These are phyloP conservation scores for Pelargonium australe DNA, from an alignment of 441 rosid genomes.

Conservation along the genomic window DNA sequence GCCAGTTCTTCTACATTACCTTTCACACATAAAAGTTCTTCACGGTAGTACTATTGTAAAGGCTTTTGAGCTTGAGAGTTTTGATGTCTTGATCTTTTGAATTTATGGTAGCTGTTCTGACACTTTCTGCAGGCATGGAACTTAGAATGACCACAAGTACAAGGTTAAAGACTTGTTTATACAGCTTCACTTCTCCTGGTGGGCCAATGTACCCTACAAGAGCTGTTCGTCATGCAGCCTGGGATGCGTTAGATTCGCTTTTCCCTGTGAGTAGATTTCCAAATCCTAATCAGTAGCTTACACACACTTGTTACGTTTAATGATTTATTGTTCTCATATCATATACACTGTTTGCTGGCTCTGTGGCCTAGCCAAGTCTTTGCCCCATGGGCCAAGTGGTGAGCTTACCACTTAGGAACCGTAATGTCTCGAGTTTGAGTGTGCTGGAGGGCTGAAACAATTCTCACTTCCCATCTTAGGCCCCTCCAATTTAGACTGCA, in stretches of 20 bases:
- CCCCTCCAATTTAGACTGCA: too few relatives aligned
- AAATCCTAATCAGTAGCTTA: slow-evolving; percentile 56
- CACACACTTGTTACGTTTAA: neutral
- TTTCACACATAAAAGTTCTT: slow-evolving; percentile 71
- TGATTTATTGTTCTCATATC: neutral
- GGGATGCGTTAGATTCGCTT: slow-evolving; percentile 88
- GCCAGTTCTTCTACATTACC: slow-evolving; percentile 86
- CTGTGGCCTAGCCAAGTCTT: neutral
- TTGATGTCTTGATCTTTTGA: neutral
- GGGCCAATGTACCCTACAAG: slow-evolving; percentile 99
- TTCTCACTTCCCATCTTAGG: too few relatives aligned
- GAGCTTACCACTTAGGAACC: too few relatives aligned
- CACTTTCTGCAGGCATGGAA: slow-evolving; percentile 66
- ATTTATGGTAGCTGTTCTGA: slow-evolving; percentile 12
- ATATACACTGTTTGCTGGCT: neutral
- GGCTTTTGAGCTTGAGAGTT: slow-evolving; percentile 29
- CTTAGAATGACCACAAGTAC: slow-evolving; percentile 94
- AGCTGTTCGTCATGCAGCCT: slow-evolving; percentile 97
- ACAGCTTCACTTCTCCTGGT: slow-evolving; percentile 95
- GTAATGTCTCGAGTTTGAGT: too few relatives aligned
- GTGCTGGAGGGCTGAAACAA: too few relatives aligned
- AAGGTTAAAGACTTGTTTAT: slow-evolving; percentile 82
- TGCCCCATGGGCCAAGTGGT: too few relatives aligned
- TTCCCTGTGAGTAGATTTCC: slow-evolving; percentile 66
- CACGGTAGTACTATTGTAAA: slow-evolving; percentile 40